Evolutionary conservation across 441 rosid species (phyloP), one percentile per base, ranked within the genome.

Genomic region (Syzygium malaccense): DNA sequence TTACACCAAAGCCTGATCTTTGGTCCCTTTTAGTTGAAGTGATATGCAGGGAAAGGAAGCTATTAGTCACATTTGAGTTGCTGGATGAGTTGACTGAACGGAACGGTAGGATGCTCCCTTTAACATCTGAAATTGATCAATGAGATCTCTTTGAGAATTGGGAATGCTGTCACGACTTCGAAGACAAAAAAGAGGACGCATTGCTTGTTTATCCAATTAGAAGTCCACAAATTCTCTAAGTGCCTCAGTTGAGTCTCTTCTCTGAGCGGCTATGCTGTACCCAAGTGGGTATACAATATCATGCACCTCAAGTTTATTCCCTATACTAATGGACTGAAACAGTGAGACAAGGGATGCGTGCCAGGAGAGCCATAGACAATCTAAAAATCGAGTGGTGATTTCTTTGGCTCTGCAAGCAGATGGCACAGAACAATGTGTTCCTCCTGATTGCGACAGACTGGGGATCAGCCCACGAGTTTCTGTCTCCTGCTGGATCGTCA

Each of bases 11-110:
- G 86, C 93, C 92, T 3, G 93, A 94, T 30, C 90, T 93, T 12
- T 97, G 98, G 98, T 89, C 93, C 88, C 71, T 88, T 91, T 88
- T 95, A 88, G 89, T 94, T 89, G 93, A 93, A 90, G 91, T 93
- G 83, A 85, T 91, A 11, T 96, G 95, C 92, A 94, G 94, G 92
- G 98, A 95, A 91, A 94, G 98, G 94, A 96, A 92, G 89, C 91
- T 96, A 79, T 55, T 96, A 56, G 89, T 88, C 90, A 92, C 92
- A 54, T 93, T 94, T 91, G 93, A 93, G 90, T 89, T 94, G 88
- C 90, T 96, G 57, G 96, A 95, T 89, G 94, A 94, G 66, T 92
- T 97, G 80, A 89, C 91, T n/a, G 86, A 10, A 60, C 41, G 62
- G 89, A 89, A 51, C 55, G 83, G 18, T 41, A 41, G 8, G 83